Percentiles rank a stretch among this genome's conserved stretches.
These are phyloP conservation scores for Hsuehochloa calcarea DNA, from an alignment of 176 grass and related monocot genomes.

Conservation along the genomic window DNA sequence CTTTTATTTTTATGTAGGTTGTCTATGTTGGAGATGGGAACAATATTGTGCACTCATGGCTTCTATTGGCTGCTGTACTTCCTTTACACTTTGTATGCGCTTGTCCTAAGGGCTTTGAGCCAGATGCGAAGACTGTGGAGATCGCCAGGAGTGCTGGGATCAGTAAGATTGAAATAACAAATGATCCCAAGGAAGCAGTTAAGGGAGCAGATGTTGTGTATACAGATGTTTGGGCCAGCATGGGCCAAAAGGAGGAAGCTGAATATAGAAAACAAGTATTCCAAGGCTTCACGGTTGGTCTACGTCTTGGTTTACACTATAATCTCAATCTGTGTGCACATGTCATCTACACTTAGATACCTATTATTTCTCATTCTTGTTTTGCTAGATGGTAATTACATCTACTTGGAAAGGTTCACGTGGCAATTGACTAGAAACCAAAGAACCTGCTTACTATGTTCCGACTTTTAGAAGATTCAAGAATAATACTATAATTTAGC, in stretches of 20 bases:
- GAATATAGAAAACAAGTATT: constrained; percentile 83
- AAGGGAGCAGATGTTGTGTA: constrained; percentile 95
- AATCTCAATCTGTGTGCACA: not conserved
- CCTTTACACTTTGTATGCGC: constrained; percentile 95
- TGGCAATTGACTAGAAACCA: not conserved
- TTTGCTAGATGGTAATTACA: not conserved
- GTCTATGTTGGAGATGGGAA: constrained; percentile 98
- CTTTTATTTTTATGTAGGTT: constrained; percentile 46
- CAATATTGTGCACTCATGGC: constrained; percentile 98
- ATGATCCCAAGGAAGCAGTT: constrained; percentile 92
- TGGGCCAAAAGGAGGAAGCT: constrained; percentile 98
- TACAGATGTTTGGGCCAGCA: constrained; percentile 99
- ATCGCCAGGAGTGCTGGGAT: constrained; percentile 70
- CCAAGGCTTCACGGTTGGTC: constrained; percentile 78
- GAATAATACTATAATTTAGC: not conserved
- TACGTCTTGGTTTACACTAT: not conserved
- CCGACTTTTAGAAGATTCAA: not conserved
- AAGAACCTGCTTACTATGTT: not conserved
- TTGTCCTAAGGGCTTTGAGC: constrained; percentile 93
- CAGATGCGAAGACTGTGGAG: constrained; percentile 81
- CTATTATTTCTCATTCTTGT: not conserved
- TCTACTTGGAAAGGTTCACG: not conserved
- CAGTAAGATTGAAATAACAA: constrained; percentile 90
- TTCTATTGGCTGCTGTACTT: constrained; percentile 76
- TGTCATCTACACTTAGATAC: not conserved